phyloP scores from a whole-genome alignment of 2,329 filamentous ascomycete species.

The Penicillium oxalicum region DNA sequence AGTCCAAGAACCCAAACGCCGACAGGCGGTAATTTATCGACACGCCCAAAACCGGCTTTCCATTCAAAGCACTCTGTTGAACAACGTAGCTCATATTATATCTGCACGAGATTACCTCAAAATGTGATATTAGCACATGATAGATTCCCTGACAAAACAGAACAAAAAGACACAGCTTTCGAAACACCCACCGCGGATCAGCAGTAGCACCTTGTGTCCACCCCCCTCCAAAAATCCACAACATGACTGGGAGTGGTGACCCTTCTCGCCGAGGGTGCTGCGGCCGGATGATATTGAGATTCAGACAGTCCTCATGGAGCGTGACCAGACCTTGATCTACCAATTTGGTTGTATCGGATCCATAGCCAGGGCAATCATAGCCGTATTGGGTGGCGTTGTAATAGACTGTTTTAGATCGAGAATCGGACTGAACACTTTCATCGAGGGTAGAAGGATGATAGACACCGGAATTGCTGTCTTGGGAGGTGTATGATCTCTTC shows the following conservation, averaged over 20 bases:
- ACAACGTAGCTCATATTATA: conserved; percentile 32
- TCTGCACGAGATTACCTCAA: conserved; percentile 5
- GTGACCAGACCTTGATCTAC: conserved; percentile 16
- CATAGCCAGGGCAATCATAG: conserved; percentile 28
- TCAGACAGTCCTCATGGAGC: conserved; percentile 24
- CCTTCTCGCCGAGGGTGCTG: conserved; percentile 2
- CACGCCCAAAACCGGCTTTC: conserved; percentile 25
- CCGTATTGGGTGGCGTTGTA: conserved; percentile 29
- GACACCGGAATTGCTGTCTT: conserved; percentile 18
- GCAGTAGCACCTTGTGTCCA: conserved; percentile 28
- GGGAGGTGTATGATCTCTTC: conserved; percentile 17
- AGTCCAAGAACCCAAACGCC: conserved; percentile 29
- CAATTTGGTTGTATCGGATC: conserved; percentile 23
- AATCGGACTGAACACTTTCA: background rate
- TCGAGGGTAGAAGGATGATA: conserved; percentile 2
- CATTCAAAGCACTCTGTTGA: conserved; percentile 23
- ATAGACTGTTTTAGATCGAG: conserved; percentile 3
- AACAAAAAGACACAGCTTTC: background rate
- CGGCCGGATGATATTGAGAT: conserved; percentile 25
- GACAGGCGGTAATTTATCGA: conserved; percentile 29
- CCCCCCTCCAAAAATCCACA: conserved; percentile 30
- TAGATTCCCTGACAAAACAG: no score
- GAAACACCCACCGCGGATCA: conserved; percentile 23
- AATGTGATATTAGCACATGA: no score
- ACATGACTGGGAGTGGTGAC: conserved; percentile 20